These are phyloP conservation scores for Nemophila menziesii DNA, from an alignment of 257 asterid genomes.

Conservation along the genomic window DNA sequence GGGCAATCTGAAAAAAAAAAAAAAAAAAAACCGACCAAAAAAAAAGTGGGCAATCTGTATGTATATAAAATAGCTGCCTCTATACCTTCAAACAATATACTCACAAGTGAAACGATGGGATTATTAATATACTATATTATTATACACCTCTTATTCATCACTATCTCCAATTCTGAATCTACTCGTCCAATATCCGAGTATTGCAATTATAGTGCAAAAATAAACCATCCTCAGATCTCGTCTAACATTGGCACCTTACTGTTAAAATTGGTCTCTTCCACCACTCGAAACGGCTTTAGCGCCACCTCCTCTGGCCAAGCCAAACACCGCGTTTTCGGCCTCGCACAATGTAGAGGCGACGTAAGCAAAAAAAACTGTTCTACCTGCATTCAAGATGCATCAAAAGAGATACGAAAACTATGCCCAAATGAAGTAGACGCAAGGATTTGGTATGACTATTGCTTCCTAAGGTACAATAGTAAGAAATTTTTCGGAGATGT, in stretches of 20 bases:
- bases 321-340: background rate
- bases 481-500: background rate
- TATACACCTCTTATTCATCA: conserved; percentile 11
- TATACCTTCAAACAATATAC: too few relatives aligned
- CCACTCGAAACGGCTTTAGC: background rate
- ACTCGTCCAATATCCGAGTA: conserved; percentile 24
- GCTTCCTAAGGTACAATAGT: conserved; percentile 7
- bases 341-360: background rate
- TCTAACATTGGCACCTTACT: background rate
- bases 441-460: conserved; percentile 6
- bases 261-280: background rate
- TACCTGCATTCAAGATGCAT: background rate
- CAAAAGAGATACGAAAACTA: background rate
- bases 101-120: conserved; percentile 20
- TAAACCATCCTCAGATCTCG: conserved; percentile 17
- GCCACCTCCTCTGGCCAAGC: background rate
- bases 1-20: too few relatives aligned
- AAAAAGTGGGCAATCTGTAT: too few relatives aligned
- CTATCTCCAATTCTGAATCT: conserved; percentile 27
- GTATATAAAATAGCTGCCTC: too few relatives aligned
- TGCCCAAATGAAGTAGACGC: conserved; percentile 1
- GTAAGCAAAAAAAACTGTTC: background rate
- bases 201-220: conserved; percentile 25
- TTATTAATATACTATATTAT: conserved; percentile 14
- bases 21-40: too few relatives aligned